Evolutionary conservation across 768 basidiomycete genomes (phyloP), one percentile per base, ranked within the genome.

Genomic region (Phlebiopsis flavidoalba): DNA sequence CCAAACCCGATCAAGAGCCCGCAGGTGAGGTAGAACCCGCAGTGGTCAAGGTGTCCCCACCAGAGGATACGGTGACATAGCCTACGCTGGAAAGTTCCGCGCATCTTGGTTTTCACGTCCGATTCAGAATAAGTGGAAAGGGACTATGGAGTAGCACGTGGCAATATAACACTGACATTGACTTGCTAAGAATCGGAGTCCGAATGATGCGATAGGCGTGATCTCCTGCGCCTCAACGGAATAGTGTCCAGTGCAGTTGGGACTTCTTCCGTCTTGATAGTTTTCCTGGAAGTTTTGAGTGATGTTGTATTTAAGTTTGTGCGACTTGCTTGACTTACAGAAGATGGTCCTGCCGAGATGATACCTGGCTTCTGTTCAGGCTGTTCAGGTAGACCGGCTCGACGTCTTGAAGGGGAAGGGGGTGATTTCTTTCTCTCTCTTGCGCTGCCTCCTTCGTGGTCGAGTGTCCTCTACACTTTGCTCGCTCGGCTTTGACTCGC

Each of bases 141-240:
- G 26, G 26, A 31, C 26, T 31, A 31, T 31, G 26, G n/a, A 31
- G 26, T 31, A 31, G 26, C 26, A 31, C 26, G 26, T 31, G 26
- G 26, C 26, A 31, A 6, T 31, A 31, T 31, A 31, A 31, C 6
- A 3, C 26, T 31, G 26, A 31, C 3, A 31, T 12, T 8, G 15
- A 50, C 59, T 15, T 53, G 52, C 19, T 57, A 59, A 0, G 22
- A 50, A 33, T 61, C 62, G n/a, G 35, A 49, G 35, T 66, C 58
- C n/a, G 57, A 60, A 8, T 35, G 47, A 33, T 57, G 60, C 5
- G 60, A 64, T 17, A 53, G 19, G 19, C 60, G 22, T 3, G 63
- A 64, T 10, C 63, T 56, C 49, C 64, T 47, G n/a, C 67, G 36
- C 22, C 45, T 31, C 51, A 62, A n/a, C 47, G 62, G 57, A 56